Evolutionary conservation across 257 asterid genomes (phyloP).

Genomic region (Solanum peruvianum): DNA sequence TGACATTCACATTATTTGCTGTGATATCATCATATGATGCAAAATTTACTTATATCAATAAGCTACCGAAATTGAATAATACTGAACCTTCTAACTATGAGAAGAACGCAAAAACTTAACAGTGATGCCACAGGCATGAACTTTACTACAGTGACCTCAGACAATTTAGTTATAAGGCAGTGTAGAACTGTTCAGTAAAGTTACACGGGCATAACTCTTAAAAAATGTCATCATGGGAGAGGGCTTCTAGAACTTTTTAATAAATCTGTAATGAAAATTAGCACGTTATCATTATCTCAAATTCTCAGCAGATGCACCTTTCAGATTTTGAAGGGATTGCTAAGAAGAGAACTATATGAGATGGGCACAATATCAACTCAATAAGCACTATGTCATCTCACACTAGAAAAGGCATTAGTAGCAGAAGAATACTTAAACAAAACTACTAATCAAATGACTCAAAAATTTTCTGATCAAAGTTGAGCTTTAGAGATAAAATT

Average conservation of each 20-base stretch:
- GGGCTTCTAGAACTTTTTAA: not conserved
- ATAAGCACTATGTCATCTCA: not conserved
- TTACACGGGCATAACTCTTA: not conserved
- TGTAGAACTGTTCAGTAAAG: not conserved
- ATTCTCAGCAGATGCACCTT: not conserved
- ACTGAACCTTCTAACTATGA: not conserved
- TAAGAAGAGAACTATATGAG: not conserved
- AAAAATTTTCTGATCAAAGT: not conserved
- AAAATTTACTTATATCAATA: not conserved
- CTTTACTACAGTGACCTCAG: not conserved
- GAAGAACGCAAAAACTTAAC: not conserved
- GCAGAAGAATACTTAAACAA: not conserved
- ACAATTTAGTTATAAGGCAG: not conserved
- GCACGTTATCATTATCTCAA: not conserved
- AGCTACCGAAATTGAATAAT: not conserved
- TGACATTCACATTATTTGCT: not conserved
- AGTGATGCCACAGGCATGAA: not conserved
- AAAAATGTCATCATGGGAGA: not conserved
- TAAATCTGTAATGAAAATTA: not conserved
- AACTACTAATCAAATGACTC: not conserved
- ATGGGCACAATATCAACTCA: not conserved
- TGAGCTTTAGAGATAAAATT: not conserved
- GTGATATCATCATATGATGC: not conserved
- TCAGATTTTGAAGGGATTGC: not conserved
- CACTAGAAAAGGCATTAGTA: not conserved